Base-by-base conservation (phyloP, 163 green algal species). In the Coccomyxa subellipsoidea region DNA sequence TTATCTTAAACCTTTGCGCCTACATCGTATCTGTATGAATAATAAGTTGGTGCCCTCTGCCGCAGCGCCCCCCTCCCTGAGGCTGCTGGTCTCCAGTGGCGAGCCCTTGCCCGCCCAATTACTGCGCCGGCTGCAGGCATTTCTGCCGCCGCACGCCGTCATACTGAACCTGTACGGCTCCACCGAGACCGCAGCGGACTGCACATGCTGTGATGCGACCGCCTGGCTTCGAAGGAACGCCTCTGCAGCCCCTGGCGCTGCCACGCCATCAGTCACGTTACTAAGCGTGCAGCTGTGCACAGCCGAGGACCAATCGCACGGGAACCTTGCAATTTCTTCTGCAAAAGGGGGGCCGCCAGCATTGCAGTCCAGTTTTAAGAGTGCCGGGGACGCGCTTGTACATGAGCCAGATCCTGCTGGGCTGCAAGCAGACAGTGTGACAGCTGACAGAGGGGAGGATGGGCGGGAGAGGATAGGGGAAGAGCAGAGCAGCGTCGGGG, bases 131-230 rank as follows among this genome's bases (percentile, higher is more conserved):
- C 73, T 94, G 79, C 81, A 85, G 29, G 37, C 39, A 0, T 40
- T 76, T 15, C 76, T 93, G 71, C 90, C 87, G 40, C 32, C 38
- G 0, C 25, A 29, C 34, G 86, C 71, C 59, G 10, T 34, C 3
- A 81, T 94, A 10, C 71, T 92, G 21, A 95, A 95, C 81, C 76
- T 95, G 29, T 95, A 94, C 73, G 91, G 91, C 70, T 84, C 66
- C 75, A 91, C 85, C 32, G 89, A 91, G 76, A 76, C 81, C 18
- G 83, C 84, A 1, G 89, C 82, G 9, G 89, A 93, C 76, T 82
- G 71, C 35, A 90, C 87, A 4, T 86, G 70, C 32, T 87, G 85
- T 36, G 79, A 92, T 72, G 81, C 79, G 34, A 84, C 80, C 1
- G n/a, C 69, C 40, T 83, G 80, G 69, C 54, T 54, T 9, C 47